Percentiles rank a stretch among this genome's conserved stretches.
phyloP scores from a whole-genome alignment of 2,329 filamentous ascomycete genomes.

The Ambrosiella xylebori region DNA sequence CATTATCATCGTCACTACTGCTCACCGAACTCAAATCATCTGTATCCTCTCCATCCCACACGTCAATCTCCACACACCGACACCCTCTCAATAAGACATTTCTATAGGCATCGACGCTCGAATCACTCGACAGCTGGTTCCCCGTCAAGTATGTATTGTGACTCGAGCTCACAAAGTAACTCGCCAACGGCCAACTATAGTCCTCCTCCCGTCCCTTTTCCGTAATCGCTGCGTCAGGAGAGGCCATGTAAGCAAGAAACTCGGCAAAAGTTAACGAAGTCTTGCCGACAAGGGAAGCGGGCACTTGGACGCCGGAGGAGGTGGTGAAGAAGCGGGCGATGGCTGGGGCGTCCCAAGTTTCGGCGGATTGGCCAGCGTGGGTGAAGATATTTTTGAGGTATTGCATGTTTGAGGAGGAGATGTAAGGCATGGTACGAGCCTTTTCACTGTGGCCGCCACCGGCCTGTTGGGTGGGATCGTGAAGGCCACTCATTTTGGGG shows the following conservation, averaged over 20 bases:
- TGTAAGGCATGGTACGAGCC: constrained; percentile 23
- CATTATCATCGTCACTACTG: constrained; percentile 32
- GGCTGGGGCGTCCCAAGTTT: constrained; percentile 30
- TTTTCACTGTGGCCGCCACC: constrained; percentile 31
- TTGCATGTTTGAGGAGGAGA: constrained; percentile 25
- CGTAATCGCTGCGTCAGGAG: constrained; percentile 26
- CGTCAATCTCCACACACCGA: constrained; percentile 85
- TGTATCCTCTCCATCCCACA: constrained; percentile 76
- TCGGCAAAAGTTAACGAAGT: constrained; percentile 27
- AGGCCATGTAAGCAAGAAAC: constrained; percentile 41
- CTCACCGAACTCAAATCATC: constrained; percentile 45
- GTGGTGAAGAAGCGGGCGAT: constrained; percentile 26
- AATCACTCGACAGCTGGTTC: constrained; percentile 71
- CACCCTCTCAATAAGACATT: constrained; percentile 69
- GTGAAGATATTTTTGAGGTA: constrained; percentile 32
- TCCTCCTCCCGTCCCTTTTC: constrained; percentile 27
- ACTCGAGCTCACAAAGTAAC: constrained; percentile 87
- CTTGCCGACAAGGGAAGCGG: constrained; percentile 11
- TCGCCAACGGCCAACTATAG: constrained; percentile 63
- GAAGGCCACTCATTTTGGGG: constrained; percentile 5
- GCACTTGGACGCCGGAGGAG: constrained; percentile 8
- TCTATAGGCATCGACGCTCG: constrained; percentile 76
- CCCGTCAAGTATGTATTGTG: constrained; percentile 91
- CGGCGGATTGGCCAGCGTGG: constrained; percentile 23
- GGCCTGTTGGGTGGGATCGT: constrained; percentile 24